Percentiles rank a stretch among this genome's conserved stretches.
phyloP scores from a whole-genome alignment of 192 early-diverging fungal genomes.

The Backusella tarrabulga region DNA sequence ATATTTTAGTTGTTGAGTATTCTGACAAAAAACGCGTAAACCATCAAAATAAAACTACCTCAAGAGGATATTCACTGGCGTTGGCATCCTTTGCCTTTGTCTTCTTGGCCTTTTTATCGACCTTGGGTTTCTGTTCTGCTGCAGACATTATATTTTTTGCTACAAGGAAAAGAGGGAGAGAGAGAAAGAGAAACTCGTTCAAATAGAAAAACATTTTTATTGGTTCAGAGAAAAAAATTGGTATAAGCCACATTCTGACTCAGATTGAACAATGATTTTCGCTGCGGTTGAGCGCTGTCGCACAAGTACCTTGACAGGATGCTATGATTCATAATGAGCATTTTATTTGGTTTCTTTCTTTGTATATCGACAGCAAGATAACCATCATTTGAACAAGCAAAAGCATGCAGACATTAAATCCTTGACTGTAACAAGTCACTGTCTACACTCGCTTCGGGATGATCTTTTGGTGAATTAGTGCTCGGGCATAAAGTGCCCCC shows the following conservation, averaged over 20 bases:
- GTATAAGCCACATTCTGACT: slow-evolving; percentile 3
- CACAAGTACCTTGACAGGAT: neutral
- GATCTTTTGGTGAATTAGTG: too few relatives aligned
- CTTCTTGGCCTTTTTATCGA: neutral
- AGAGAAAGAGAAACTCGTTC: neutral
- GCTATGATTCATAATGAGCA: neutral
- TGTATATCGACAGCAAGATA: too few relatives aligned
- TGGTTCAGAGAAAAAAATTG: neutral
- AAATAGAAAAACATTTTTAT: slow-evolving; percentile 6
- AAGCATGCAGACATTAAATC: neutral
- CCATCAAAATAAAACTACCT: slow-evolving; percentile 2
- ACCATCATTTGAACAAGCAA: neutral
- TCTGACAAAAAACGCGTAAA: neutral
- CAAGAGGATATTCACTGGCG: slow-evolving; percentile 8
- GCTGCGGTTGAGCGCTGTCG: neutral
- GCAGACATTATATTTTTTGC: neutral
- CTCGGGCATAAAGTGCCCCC: too few relatives aligned
- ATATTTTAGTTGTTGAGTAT: neutral
- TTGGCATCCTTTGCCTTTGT: slow-evolving; percentile 2
- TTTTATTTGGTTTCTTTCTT: too few relatives aligned
- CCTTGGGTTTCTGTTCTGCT: slow-evolving; percentile 9
- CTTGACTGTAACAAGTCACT: too few relatives aligned
- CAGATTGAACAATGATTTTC: neutral
- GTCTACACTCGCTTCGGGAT: too few relatives aligned
- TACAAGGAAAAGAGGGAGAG: neutral